Conservation (phyloP, 768 basidiomycete species). For the Lentinula raphanica region DNA sequence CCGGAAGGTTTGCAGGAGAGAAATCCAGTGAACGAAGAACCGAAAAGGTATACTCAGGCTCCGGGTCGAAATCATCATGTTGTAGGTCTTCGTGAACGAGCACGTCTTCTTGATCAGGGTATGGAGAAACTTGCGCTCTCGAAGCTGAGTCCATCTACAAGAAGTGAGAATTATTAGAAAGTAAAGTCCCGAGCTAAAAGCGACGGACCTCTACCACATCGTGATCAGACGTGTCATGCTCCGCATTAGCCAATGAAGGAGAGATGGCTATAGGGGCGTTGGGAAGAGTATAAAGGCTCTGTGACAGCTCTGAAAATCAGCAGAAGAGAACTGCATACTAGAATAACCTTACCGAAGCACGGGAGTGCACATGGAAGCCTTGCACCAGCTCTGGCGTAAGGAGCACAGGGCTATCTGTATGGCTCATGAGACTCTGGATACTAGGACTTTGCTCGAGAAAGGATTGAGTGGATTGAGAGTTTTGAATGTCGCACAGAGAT, state of each 20-base stretch:
- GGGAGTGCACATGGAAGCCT: conserved; percentile 1
- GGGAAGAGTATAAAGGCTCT: conserved; percentile 7
- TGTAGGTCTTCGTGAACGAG: conserved; percentile 21
- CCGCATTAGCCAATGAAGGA: background rate
- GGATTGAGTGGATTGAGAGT: background rate
- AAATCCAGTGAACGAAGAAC: conserved; percentile 9
- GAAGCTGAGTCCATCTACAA: background rate
- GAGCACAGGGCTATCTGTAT: background rate
- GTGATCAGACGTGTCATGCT: background rate
- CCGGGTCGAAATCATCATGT: conserved; percentile 9
- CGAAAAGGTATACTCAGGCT: conserved; percentile 8
- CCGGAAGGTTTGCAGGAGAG: conserved; percentile 11
- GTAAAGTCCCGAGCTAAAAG: background rate
- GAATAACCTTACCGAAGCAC: background rate
- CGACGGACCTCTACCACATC: background rate
- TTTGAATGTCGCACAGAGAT: background rate
- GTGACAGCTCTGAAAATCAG: background rate
- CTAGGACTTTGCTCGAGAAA: background rate
- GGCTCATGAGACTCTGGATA: background rate
- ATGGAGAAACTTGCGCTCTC: background rate
- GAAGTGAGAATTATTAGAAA: background rate
- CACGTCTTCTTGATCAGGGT: conserved; percentile 21
- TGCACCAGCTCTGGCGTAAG: background rate
- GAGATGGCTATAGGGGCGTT: conserved; percentile 3
- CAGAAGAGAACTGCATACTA: background rate